Conservation (phyloP, 192 early-diverging fungal species). For the Coemansia sp. region DNA sequence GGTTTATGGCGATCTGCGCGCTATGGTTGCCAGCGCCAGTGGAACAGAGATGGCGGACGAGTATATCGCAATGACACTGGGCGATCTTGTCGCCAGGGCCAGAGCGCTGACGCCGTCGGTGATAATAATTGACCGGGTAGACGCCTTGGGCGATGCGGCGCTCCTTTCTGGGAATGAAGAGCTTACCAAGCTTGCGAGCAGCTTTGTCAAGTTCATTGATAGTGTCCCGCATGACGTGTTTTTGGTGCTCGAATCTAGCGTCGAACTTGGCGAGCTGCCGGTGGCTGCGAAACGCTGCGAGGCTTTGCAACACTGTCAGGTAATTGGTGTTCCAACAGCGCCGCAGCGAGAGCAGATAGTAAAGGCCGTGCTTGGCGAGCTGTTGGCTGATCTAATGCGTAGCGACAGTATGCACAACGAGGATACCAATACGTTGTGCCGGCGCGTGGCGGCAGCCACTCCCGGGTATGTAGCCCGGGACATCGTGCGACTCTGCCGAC, state of each 20-base stretch:
- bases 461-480: slow-evolving; percentile 52
- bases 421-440: neutral
- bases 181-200: slow-evolving; percentile 4
- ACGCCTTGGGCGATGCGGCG: slow-evolving; percentile 27
- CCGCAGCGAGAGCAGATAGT: slow-evolving; percentile 30
- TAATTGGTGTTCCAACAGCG: slow-evolving; percentile 18
- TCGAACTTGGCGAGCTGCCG: slow-evolving; percentile 24
- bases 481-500: slow-evolving; percentile 31
- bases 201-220: slow-evolving; percentile 26
- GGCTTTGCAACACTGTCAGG: slow-evolving; percentile 22
- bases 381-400: neutral
- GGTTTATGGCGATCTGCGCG: slow-evolving; percentile 20
- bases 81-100: slow-evolving; percentile 17
- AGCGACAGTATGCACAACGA: neutral
- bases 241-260: slow-evolving; percentile 34
- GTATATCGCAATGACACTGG: slow-evolving; percentile 32
- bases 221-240: slow-evolving; percentile 24
- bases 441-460: slow-evolving; percentile 33
- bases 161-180: slow-evolving; percentile 11
- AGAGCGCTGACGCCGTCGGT: slow-evolving; percentile 26
- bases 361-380: neutral
- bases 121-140: slow-evolving; percentile 25
- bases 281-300: slow-evolving; percentile 14
- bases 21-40: slow-evolving; percentile 27
- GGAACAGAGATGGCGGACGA: slow-evolving; percentile 33